These are phyloP conservation scores for Chlorella variabilis DNA, from an alignment of 163 green algal species.

Conservation along the genomic window DNA sequence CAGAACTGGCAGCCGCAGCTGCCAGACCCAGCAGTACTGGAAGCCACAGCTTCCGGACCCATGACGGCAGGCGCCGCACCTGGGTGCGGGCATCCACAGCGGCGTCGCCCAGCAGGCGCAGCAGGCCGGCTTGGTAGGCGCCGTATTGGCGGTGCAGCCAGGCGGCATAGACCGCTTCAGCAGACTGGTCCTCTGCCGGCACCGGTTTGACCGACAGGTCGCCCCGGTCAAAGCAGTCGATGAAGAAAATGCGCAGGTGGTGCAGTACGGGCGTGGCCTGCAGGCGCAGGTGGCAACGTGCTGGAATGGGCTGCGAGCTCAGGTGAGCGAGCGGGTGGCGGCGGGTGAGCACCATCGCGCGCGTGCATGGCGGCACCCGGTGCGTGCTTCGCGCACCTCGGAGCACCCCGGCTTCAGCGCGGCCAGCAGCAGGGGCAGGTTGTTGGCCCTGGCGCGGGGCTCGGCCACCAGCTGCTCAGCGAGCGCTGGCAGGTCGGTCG, in stretches of 20 bases:
- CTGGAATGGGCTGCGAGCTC: not conserved
- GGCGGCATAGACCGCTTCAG: conserved; percentile 28
- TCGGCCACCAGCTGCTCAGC: conserved; percentile 11
- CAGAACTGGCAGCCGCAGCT: too few species aligned
- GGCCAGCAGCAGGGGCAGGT: conserved; percentile 30
- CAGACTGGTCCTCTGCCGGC: not conserved
- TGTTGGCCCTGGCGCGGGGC: conserved; percentile 26
- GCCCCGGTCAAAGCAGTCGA: conserved; percentile 29
- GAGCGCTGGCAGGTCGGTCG: conserved; percentile 5
- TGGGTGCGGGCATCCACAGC: conserved; percentile 6
- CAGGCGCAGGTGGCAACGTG: not conserved
- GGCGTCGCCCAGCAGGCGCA: conserved; percentile 36
- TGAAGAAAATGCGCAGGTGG: conserved; percentile 40
- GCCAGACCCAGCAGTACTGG: too few species aligned
- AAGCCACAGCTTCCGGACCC: too few species aligned
- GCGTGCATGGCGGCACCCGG: too few species aligned
- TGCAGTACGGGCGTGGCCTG: conserved; percentile 29
- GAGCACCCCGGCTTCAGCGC: not conserved
- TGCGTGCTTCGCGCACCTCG: not conserved
- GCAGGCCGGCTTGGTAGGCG: conserved; percentile 32
- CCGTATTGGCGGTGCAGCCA: conserved; percentile 49
- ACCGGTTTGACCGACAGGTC: conserved; percentile 14
- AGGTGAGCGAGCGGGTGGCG: too few species aligned
- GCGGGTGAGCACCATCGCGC: too few species aligned
- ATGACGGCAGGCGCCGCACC: too few species aligned